Percentiles rank a stretch among this genome's conserved stretches.
phyloP scores from a whole-genome alignment of 2,329 filamentous ascomycete species.

The Neonectria magnoliae region DNA sequence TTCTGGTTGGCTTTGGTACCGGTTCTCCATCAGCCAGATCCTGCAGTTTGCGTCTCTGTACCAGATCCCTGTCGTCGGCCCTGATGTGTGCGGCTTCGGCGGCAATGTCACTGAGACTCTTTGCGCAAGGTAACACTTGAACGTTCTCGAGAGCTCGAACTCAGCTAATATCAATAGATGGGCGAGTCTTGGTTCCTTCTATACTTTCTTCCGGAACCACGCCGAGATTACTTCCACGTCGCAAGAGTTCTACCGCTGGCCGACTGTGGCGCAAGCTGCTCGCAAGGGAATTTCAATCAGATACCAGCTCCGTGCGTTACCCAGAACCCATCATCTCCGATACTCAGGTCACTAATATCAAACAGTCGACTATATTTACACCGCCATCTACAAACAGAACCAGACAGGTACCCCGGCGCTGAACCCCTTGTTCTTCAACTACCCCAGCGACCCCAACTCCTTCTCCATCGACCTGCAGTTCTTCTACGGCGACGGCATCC shows the following conservation, averaged over 20 bases:
- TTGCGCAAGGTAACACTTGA: constrained; percentile 24
- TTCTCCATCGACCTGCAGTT: constrained; percentile 59
- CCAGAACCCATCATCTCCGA: rapidly evolving
- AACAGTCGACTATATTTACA: constrained; percentile 77
- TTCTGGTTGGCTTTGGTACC: constrained; percentile 67
- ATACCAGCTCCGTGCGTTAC: constrained; percentile 64
- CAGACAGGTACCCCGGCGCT: constrained; percentile 71
- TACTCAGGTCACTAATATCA: not conserved
- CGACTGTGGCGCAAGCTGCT: constrained; percentile 68
- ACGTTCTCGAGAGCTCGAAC: rapidly evolving
- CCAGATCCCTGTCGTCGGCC: constrained; percentile 74
- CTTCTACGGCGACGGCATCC: constrained; percentile 57
- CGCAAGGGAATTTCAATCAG: constrained; percentile 73
- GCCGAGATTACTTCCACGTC: constrained; percentile 54
- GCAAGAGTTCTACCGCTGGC: constrained; percentile 77
- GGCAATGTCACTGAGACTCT: constrained; percentile 56
- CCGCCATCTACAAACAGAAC: constrained; percentile 70
- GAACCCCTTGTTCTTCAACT: constrained; percentile 77
- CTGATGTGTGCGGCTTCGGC: constrained; percentile 82
- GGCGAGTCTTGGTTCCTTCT: constrained; percentile 73
- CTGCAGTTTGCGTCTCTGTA: constrained; percentile 71
- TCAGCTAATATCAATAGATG: constrained; percentile 55
- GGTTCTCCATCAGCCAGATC: constrained; percentile 66
- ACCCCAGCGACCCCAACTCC: constrained; percentile 60
- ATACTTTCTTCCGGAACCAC: constrained; percentile 76